Conservation (phyloP, 805 yeast species). For the Schizosaccharomyces japonicus region DNA sequence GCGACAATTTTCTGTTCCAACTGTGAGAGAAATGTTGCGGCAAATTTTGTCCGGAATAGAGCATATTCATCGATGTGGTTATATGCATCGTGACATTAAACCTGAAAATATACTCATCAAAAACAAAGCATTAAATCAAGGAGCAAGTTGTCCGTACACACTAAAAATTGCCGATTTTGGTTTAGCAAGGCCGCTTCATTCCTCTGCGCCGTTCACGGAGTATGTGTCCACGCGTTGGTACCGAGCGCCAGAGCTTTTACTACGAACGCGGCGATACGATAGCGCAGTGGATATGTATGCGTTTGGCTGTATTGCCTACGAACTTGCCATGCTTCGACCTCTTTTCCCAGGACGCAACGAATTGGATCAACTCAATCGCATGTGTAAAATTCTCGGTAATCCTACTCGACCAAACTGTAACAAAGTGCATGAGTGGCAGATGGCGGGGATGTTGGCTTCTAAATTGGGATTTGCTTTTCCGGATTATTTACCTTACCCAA, state of each 20-base stretch:
- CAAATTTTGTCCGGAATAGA: constrained; percentile 30
- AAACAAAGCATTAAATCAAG: too few species aligned
- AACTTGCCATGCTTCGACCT: constrained; percentile 66
- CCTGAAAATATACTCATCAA: constrained; percentile 69
- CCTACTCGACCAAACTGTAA: too few species aligned
- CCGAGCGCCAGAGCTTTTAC: constrained; percentile 88
- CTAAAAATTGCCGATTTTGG: constrained; percentile 84
- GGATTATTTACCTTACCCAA: neutral
- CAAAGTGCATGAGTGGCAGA: neutral
- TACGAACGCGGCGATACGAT: constrained; percentile 62
- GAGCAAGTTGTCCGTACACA: neutral
- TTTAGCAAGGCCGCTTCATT: constrained; percentile 65
- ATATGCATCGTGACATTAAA: constrained; percentile 73
- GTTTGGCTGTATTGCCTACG: constrained; percentile 82
- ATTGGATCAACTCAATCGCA: constrained; percentile 39
- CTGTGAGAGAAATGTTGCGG: constrained; percentile 20
- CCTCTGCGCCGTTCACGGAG: constrained; percentile 76
- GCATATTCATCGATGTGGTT: neutral
- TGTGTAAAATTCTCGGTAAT: neutral
- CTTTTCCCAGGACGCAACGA: constrained; percentile 91
- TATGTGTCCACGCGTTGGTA: constrained; percentile 95
- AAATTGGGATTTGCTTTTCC: neutral
- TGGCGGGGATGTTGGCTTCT: neutral
- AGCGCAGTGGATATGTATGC: constrained; percentile 95
- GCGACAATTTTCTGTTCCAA: neutral